Conservation (phyloP, 192 early-diverging fungal genomes). For the Cetraspora pellucida region DNA sequence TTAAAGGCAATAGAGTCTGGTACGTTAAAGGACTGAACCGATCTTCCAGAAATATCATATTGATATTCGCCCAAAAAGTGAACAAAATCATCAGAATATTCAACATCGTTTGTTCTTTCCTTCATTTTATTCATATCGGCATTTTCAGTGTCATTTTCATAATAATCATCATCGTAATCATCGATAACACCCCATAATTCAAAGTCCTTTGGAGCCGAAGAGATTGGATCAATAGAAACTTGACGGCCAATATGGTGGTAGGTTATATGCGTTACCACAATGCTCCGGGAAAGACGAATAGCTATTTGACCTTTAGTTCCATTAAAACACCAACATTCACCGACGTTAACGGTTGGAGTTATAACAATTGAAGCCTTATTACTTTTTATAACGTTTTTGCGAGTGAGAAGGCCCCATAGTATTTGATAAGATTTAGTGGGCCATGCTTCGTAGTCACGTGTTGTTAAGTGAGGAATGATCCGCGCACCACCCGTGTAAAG, state of each 20-base stretch:
- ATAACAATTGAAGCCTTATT: neutral
- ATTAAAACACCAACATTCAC: constrained; percentile 30
- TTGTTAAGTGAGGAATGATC: constrained; percentile 23
- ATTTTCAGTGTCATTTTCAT: neutral
- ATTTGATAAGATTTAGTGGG: constrained; percentile 5
- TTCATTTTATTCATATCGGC: neutral
- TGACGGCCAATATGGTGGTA: constrained; percentile 1
- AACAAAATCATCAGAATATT: neutral
- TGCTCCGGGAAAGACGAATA: constrained; percentile 18
- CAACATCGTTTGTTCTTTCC: neutral
- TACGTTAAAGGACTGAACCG: neutral
- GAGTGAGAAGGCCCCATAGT: neutral
- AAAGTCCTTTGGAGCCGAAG: constrained; percentile 21
- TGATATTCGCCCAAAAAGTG: neutral
- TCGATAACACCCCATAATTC: constrained; percentile 28
- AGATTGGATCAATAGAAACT: constrained; percentile 19
- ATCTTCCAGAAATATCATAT: neutral
- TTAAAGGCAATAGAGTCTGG: neutral
- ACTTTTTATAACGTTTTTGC: neutral
- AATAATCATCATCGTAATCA: neutral
- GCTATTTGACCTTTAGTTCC: constrained; percentile 17
- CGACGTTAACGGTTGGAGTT: constrained; percentile 5
- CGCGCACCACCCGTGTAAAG: constrained; percentile 2
- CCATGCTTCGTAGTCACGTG: constrained; percentile 12
- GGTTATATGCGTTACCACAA: neutral